phyloP scores from a whole-genome alignment of 768 basidiomycete species.

The Mycena galopus region DNA sequence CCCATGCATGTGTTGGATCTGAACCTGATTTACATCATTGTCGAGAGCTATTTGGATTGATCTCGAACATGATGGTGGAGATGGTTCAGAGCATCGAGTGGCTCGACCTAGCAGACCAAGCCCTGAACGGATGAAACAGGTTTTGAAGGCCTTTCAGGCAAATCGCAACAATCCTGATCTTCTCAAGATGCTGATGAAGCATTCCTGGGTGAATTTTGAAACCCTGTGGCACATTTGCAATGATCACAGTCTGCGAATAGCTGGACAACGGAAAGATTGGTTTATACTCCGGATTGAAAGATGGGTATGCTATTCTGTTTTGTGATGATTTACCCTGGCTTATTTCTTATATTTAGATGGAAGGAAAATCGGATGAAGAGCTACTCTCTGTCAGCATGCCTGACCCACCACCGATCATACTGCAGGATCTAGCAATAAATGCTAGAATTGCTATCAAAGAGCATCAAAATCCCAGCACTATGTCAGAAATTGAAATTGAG shows the following conservation, averaged over 20 bases:
- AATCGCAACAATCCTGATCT: not conserved
- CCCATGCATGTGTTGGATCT: conserved; percentile 58
- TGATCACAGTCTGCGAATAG: not conserved
- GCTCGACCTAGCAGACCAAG: not conserved
- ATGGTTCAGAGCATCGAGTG: conserved; percentile 20
- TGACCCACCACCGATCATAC: not conserved
- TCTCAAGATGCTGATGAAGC: not conserved
- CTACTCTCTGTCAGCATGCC: not conserved
- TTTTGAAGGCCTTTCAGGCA: not conserved
- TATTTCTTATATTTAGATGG: not conserved
- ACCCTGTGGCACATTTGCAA: conserved; percentile 20
- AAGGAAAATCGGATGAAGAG: not conserved
- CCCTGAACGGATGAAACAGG: not conserved
- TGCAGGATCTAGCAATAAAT: not conserved
- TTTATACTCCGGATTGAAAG: not conserved
- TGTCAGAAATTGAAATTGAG: not conserved
- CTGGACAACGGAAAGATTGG: not conserved
- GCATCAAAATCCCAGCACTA: not conserved
- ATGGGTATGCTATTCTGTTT: not conserved
- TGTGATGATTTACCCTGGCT: not conserved
- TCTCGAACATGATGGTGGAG: conserved; percentile 20
- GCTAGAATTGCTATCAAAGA: not conserved
- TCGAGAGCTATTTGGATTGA: conserved; percentile 42
- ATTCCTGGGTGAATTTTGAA: not conserved
- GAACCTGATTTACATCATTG: conserved; percentile 47